These are phyloP conservation scores for Boehmeria nivea DNA, from an alignment of 306 rosid genomes.

Conservation along the genomic window DNA sequence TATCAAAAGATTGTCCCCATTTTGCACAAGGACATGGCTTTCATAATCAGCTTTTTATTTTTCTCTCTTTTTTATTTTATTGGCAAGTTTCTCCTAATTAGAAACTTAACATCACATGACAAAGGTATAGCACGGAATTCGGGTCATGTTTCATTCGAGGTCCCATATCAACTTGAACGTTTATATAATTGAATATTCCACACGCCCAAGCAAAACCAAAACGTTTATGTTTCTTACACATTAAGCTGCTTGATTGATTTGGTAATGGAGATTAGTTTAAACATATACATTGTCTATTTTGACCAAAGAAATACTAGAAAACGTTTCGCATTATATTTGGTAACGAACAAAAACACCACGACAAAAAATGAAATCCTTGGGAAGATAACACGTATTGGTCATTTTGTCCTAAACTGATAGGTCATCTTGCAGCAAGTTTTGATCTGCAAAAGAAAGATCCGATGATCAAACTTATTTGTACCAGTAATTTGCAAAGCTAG, in stretches of 20 bases:
- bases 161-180: background rate
- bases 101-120: background rate
- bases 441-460: background rate
- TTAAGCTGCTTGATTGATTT: background rate
- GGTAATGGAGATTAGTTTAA: background rate
- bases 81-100: background rate
- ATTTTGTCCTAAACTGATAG: background rate
- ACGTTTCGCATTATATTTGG: background rate
- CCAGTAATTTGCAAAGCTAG: too few species aligned
- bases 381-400: background rate
- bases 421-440: background rate
- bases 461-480: too few species aligned
- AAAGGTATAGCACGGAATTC: too few species aligned
- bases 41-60: background rate
- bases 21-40: background rate
- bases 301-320: background rate
- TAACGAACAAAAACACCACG: background rate
- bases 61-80: background rate
- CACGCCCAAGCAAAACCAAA: background rate
- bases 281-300: background rate
- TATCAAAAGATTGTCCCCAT: background rate
- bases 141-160: background rate
- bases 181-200: too few species aligned
- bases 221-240: background rate
- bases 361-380: slow-evolving; percentile 5